Evolutionary conservation across 805 yeast species (phyloP), one percentile per base, ranked within the genome.

Genomic region (Pichia deserticola): DNA sequence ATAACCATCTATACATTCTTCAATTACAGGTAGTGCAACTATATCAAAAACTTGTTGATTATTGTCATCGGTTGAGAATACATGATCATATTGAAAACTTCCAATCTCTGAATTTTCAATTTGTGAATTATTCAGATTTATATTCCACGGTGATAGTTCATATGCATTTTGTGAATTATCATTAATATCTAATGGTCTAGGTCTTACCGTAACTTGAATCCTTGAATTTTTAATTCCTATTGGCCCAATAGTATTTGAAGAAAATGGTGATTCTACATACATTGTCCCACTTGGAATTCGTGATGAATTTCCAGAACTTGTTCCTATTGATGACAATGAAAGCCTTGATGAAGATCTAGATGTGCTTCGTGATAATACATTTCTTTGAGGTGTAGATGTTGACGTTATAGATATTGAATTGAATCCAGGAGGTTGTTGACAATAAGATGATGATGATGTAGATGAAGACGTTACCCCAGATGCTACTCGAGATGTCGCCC

Each of bases 141-240:
- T 73, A 50, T 57, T 65, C 83, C 78, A 60, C 69, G 51, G 57
- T 49, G 40, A 44, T 30, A 30, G 9, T 7, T 30, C 9, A 5
- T 5, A 3, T 10, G 29, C 6, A 32, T 42, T 42, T 15, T 48
- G 60, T 44, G 38, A 43, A 13, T 48, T 36, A 13, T 40, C n/a
- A 8, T 40, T 15, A 7, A 8, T 5, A 25, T 60, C 55, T 56
- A 71, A 62, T 0, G 96, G 96, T 55, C 84, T 82, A 15, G 90
- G 89, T 53, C 97, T 71, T 11, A 89, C 77, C 0, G 89, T 77
- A 1, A 89, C 96, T 1, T 79, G 76, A 54, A 89, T 88, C 13
- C 40, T 30, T 9, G 48, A 34, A 7, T 20, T n/a, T 7, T 48
- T 44, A 11, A 4, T 5, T n/a, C 9, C 12, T 6, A 7, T 33